These are phyloP conservation scores for Botrytis paeoniae DNA, from an alignment of 2,329 filamentous ascomycete species.

Conservation along the genomic window DNA sequence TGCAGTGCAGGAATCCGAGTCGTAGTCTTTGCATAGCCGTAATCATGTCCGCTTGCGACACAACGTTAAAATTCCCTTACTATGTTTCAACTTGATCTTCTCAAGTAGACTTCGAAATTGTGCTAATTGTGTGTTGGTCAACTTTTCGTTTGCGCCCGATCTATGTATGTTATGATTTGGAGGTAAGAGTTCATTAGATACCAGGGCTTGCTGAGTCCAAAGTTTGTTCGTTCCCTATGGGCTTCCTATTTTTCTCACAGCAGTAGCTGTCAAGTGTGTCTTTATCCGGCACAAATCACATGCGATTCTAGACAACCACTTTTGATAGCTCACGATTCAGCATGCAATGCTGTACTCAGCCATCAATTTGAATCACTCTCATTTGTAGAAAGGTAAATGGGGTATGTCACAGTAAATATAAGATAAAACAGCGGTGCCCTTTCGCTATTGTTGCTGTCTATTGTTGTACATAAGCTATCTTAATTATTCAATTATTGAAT, in stretches of 20 bases:
- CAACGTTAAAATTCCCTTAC: background rate
- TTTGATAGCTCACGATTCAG: background rate
- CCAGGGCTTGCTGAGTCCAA: background rate
- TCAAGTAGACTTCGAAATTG: no score
- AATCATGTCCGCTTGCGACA: background rate
- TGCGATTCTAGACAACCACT: background rate
- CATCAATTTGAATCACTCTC: background rate
- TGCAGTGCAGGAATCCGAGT: background rate
- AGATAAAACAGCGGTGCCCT: background rate
- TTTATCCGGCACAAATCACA: constrained; percentile 2
- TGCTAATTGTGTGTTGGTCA: background rate
- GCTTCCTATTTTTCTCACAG: background rate
- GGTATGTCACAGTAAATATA: background rate
- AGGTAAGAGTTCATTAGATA: no score
- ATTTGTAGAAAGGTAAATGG: background rate
- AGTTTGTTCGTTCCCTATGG: background rate
- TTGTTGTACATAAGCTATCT: background rate
- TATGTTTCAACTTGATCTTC: background rate
- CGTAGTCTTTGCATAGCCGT: no score
- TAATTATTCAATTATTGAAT: background rate
- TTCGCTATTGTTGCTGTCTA: background rate
- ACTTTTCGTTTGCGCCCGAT: background rate
- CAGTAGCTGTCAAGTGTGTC: background rate
- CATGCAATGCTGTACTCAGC: background rate
- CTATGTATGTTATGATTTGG: rapidly evolving